These are phyloP conservation scores for Lactarius pseudohatsudake DNA, from an alignment of 768 basidiomycete species.

Conservation along the genomic window DNA sequence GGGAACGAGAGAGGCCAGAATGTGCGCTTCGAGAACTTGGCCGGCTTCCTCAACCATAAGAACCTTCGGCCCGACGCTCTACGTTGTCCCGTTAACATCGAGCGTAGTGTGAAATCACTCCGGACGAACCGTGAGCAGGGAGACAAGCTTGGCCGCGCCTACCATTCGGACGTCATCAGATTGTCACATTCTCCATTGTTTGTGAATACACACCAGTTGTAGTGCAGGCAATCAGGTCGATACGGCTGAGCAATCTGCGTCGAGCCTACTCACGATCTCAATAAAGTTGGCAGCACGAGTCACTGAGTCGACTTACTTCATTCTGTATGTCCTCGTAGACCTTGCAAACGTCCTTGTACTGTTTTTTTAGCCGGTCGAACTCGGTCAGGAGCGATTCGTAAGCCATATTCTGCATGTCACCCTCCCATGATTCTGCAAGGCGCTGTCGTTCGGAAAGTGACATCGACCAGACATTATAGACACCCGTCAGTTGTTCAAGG, in stretches of 20 bases:
- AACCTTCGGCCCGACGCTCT: conserved; percentile 61
- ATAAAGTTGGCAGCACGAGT: background rate
- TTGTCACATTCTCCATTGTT: background rate
- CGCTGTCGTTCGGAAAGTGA: conserved; percentile 48
- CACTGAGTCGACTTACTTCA: conserved; percentile 44
- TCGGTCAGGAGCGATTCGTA: conserved; percentile 39
- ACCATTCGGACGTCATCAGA: conserved; percentile 3
- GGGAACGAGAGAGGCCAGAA: conserved; percentile 60
- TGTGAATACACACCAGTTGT: conserved; percentile 56
- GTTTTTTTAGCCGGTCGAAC: conserved; percentile 44
- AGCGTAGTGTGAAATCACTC: too few species aligned
- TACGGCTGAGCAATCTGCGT: conserved; percentile 50
- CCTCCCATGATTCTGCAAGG: conserved; percentile 49
- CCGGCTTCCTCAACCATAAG: conserved; percentile 80
- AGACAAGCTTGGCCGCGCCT: conserved; percentile 69
- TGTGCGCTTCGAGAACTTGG: conserved; percentile 78
- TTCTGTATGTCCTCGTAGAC: conserved; percentile 45
- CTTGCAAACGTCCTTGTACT: conserved; percentile 42
- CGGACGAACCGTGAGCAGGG: conserved; percentile 53
- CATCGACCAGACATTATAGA: conserved; percentile 53
- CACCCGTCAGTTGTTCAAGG: conserved; percentile 38
- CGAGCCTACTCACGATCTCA: conserved; percentile 44
- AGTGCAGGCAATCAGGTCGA: conserved; percentile 73
- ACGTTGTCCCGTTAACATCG: conserved; percentile 4
- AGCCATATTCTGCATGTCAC: conserved; percentile 39